Percentiles rank a stretch among this genome's conserved stretches.
These are phyloP conservation scores for Exobasidium rhododendri DNA, from an alignment of 1,284 basidiomycete genomes.

Conservation along the genomic window DNA sequence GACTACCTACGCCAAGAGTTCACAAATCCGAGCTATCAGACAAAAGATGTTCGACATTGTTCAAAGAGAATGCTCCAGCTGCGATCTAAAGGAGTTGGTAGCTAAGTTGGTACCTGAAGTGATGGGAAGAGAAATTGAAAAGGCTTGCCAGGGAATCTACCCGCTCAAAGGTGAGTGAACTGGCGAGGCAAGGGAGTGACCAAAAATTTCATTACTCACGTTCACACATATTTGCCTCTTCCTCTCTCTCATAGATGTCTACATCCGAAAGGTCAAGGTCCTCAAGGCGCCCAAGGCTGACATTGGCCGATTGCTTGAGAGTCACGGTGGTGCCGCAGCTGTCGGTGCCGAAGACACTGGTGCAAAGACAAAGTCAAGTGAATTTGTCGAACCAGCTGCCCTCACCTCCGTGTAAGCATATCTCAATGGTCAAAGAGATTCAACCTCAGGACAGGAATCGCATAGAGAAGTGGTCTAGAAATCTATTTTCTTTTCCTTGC, in stretches of 20 bases:
- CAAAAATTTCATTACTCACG: neutral
- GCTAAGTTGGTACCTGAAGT: slow-evolving; percentile 99
- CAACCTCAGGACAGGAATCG: too few species aligned
- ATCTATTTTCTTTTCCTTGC: neutral
- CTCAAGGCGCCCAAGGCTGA: slow-evolving; percentile 97
- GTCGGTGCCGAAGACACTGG: slow-evolving; percentile 71
- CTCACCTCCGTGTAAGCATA: slow-evolving; percentile 64
- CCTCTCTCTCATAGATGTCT: too few species aligned
- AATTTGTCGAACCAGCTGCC: slow-evolving; percentile 89
- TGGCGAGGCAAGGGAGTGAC: neutral
- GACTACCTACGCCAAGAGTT: slow-evolving; percentile 95
- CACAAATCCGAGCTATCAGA: slow-evolving; percentile 94
- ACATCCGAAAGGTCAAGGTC: slow-evolving; percentile 87
- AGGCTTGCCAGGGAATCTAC: slow-evolving; percentile 92
- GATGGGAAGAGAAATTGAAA: slow-evolving; percentile 99
- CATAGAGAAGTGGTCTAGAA: too few species aligned
- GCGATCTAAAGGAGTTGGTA: slow-evolving; percentile 89
- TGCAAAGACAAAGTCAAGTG: slow-evolving; percentile 72
- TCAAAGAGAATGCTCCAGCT: slow-evolving; percentile 88
- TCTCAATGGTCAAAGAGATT: neutral
- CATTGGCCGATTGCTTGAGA: slow-evolving; percentile 86
- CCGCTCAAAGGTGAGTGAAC: slow-evolving; percentile 63
- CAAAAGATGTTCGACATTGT: slow-evolving; percentile 99
- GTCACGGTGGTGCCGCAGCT: slow-evolving; percentile 73
- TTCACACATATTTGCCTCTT: too few species aligned